Conservation (phyloP, 345 rosid species). For the thale cress (Arabidopsis thaliana) region TAIR10.1 NC_003074.8:4683501-4684000, state of each 20-base stretch:
- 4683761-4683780: constrained; percentile 54
- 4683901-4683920: constrained; percentile 61
- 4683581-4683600: constrained; percentile 87
- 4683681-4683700: constrained; percentile 71
- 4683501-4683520: constrained; percentile 64
- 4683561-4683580: constrained; percentile 96
- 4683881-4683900: constrained; percentile 69
- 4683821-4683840: constrained; percentile 78
- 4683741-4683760: constrained; percentile 11
- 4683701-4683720: constrained; percentile 17
- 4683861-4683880: constrained; percentile 76
- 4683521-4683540: constrained; percentile 93
- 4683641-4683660: constrained; percentile 69
- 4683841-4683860: constrained; percentile 69
- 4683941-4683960: constrained; percentile 1
- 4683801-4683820: constrained; percentile 96
- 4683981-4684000: constrained; percentile 7
- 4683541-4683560: constrained; percentile 99
- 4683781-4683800: constrained; percentile 94
- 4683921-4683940: constrained; percentile 69
- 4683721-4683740: constrained; percentile 18
- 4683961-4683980: constrained; percentile 17
- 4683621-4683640: constrained; percentile 68
- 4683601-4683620: constrained; percentile 98
- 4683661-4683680: constrained; percentile 86